phyloP scores from a whole-genome alignment of 768 basidiomycete species.

The Tylopilus plumbeoviolaceoides region DNA sequence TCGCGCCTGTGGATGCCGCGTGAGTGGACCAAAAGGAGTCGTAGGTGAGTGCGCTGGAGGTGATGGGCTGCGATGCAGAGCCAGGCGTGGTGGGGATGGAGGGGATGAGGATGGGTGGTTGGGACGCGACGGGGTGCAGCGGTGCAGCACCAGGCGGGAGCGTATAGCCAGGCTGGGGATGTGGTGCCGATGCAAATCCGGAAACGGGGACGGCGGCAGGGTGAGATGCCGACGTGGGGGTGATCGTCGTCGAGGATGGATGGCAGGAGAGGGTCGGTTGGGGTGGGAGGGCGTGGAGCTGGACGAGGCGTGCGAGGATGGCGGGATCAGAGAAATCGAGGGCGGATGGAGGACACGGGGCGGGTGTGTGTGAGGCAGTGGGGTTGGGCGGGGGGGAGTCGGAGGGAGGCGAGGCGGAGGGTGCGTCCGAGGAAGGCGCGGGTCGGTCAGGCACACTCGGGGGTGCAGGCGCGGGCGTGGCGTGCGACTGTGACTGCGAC shows the following conservation, averaged over 20 bases:
- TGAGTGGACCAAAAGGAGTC: conserved; percentile 64
- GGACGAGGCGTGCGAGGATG: conserved; percentile 22
- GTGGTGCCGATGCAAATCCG: neutral
- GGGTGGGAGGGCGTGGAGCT: conserved; percentile 12
- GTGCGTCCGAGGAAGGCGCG: neutral
- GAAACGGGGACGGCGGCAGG: neutral
- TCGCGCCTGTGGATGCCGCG: conserved; percentile 27
- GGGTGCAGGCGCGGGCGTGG: conserved; percentile 4
- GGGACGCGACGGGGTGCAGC: neutral
- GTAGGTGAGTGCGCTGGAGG: conserved; percentile 44
- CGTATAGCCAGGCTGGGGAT: conserved; percentile 7
- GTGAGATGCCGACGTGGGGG: neutral
- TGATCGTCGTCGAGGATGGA: neutral
- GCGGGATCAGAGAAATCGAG: conserved; percentile 24
- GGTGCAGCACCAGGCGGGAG: neutral
- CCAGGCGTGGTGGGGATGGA: too few species aligned
- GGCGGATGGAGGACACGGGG: neutral
- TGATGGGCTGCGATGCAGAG: neutral
- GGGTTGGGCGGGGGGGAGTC: too few species aligned
- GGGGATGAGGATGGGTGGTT: neutral
- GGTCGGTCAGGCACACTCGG: conserved; percentile 9
- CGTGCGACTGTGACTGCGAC: neutral
- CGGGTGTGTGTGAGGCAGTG: too few species aligned
- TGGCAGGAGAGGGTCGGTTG: conserved; percentile 10
- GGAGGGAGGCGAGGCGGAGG: too few species aligned